These are phyloP conservation scores for Tetrastigma voinierianum DNA, from an alignment of 164 flowering plant genomes.

Conservation along the genomic window DNA sequence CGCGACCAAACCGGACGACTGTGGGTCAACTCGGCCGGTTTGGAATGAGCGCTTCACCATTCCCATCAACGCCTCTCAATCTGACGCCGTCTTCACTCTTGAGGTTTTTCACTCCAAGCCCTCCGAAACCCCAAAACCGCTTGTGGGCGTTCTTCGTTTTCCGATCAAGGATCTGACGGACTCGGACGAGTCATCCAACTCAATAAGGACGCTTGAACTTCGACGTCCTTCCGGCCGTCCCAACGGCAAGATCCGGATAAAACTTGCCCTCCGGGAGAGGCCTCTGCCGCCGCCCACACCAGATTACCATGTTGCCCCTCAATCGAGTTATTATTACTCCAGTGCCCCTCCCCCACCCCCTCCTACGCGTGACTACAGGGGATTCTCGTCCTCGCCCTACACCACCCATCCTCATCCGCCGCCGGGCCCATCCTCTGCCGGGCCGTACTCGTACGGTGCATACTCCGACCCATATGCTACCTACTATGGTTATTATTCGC, in stretches of 20 bases:
- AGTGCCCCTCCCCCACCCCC: neutral
- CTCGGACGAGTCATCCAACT: neutral
- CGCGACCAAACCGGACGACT: constrained; percentile 8
- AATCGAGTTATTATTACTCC: neutral
- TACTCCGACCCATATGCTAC: no score
- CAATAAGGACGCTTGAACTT: constrained; percentile 3
- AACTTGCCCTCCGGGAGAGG: constrained; percentile 8
- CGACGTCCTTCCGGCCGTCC: constrained; percentile 8
- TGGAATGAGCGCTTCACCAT: constrained; percentile 10
- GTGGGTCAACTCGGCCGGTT: constrained; percentile 5
- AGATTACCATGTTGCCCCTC: neutral
- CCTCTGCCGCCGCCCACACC: constrained; percentile 1
- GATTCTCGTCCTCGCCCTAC: neutral
- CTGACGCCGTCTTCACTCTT: neutral
- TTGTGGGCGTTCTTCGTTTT: neutral
- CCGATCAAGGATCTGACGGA: constrained; percentile 2
- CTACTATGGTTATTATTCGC: no score
- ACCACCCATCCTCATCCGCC: no score
- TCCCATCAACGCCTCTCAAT: neutral
- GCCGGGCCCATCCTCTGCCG: no score
- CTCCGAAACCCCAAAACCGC: constrained; percentile 9
- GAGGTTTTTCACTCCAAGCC: constrained; percentile 9
- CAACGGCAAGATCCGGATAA: constrained; percentile 7
- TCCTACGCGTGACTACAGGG: neutral
- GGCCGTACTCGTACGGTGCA: no score